Percentiles rank a stretch among this genome's conserved stretches.
Evolutionary conservation across 257 asterid genomes (phyloP).

Genomic region (Przewalskia tangutica): DNA sequence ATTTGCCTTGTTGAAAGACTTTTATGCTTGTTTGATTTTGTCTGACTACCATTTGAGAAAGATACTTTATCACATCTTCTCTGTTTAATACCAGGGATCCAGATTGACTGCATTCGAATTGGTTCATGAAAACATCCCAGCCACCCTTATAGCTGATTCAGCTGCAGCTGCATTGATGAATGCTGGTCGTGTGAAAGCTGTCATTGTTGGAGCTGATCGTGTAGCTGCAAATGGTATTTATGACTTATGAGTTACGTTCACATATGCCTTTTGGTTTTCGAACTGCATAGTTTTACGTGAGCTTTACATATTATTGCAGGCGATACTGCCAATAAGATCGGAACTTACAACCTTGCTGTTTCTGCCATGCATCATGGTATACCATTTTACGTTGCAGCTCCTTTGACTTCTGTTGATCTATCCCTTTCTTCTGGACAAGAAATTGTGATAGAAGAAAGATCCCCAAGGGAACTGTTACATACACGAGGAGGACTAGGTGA

Average conservation of each 20-base stretch:
- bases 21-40: not conserved
- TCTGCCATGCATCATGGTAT: constrained; percentile 70
- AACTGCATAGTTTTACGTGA: not conserved
- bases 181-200: constrained; percentile 70
- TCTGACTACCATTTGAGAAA: not conserved
- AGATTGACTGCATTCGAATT: constrained; percentile 92
- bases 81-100: constrained; percentile 51
- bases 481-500: constrained; percentile 89
- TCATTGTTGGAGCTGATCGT: constrained; percentile 95
- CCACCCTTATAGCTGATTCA: constrained; percentile 88
- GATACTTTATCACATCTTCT: not conserved
- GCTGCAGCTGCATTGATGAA: constrained; percentile 96
- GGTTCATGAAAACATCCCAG: constrained; percentile 87
- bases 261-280: not conserved
- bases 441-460: constrained; percentile 88
- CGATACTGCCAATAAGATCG: constrained; percentile 98
- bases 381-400: constrained; percentile 93
- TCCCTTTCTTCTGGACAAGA: constrained; percentile 66
- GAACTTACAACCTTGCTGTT: constrained; percentile 86
- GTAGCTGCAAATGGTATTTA: constrained; percentile 80
- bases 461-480: constrained; percentile 62
- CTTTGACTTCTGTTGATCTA: constrained; percentile 75
- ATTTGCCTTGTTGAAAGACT: not conserved
- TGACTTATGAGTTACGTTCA: not conserved
- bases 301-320: constrained; percentile 31